Base-by-base conservation (phyloP, 1,139 yeast genomes). In the Kodamaea alishanica region DNA sequence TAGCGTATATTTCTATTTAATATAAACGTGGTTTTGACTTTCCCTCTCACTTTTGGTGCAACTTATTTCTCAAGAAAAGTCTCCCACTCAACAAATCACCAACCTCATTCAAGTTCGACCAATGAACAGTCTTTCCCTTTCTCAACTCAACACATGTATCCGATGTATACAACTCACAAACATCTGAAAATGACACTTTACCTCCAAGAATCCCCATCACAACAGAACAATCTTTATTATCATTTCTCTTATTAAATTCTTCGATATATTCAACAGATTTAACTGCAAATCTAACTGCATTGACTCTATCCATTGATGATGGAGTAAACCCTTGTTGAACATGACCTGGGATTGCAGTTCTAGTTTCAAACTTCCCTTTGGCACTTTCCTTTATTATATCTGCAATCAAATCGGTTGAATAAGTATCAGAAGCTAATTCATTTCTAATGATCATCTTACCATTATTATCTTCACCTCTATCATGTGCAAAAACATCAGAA, bases 311-410 rank as follows among this genome's bases (percentile, higher is more conserved):
- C 63, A 89, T 86, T 6, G 97, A 88, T 3, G 97, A 85, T 30
- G 98, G 98, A 39, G 81, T 78, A 43, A 95, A 96, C 62, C 98
- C 98, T 65, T 92, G 98, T 71, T 92, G 98, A 38, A 89, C 95
- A 58, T 92, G 98, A 24, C 98, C 98, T 8, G 98, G 98, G 40
- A 90, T 82, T 10, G 98, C 98, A 4, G 96, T 89, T 63, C 95
- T 84, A 12, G 95, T 86, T 55, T 90, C 97, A 57, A 89, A 92
- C 46, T 75, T 73, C 37, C 85, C 84, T 37, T 76, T 69, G 31
- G 89, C 79, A 53, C 88, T 92, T 48, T 84, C 84, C 49, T 81
- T 79, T 53, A 90, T 81, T 47, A 92, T 87, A 43, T 86, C 82
- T 25, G 95, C 89, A 52, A 92, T 74, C 45, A 85, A 74, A 45